Base-by-base conservation (phyloP, 2,329 filamentous ascomycete species). In the Botrytis elliptica region DNA sequence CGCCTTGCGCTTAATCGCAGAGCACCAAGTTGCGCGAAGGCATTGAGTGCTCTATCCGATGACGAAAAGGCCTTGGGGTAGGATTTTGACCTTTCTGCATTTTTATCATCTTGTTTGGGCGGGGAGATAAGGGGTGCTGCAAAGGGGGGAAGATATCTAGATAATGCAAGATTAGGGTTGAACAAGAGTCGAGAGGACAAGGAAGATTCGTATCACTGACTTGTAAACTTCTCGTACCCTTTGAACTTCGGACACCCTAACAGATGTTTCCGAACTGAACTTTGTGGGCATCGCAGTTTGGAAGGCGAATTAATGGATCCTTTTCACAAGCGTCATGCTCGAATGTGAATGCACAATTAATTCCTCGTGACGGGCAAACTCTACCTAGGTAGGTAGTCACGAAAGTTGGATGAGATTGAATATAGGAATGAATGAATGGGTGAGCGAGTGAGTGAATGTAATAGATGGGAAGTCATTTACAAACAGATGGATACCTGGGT, bases 11-110 rank as follows among this genome's bases (percentile, higher is more conserved):
- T 80, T 65, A 88, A 79, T 0, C 85, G 83, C 18, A 88, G 80
- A 0, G 86, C 83, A 18, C 83, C 84, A 25, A 88, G 81, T 78
- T 88, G 87, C 1, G 86, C 80, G 71, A 84, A 83, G 3, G 83
- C 82, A 20, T 82, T 82, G 29, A 87, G 82, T 40, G 82, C 83
- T 3, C 83, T 84, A 77, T 84, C 82, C 80, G 22, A 84, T 82
- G 79, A 84, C 38, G 76, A 75, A 29, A 55, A 57, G 20, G 70
- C 60, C 62, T 67, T 72, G 4, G 49, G 49, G 1, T 10, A 57
- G 18, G 22, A 10, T 9, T 42, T 42, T 25, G 65, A 10, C 20
- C 8, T 14, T 40, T 10, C 18, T 25, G 36, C 6, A 42, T 68
- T 3, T 57, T 42, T 29, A 22, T 29, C 70, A 55, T 52, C 46